Percentiles rank a stretch among this genome's conserved stretches.
Evolutionary conservation across 768 basidiomycete genomes (phyloP).

Genomic region (Cubamyces lactineus): DNA sequence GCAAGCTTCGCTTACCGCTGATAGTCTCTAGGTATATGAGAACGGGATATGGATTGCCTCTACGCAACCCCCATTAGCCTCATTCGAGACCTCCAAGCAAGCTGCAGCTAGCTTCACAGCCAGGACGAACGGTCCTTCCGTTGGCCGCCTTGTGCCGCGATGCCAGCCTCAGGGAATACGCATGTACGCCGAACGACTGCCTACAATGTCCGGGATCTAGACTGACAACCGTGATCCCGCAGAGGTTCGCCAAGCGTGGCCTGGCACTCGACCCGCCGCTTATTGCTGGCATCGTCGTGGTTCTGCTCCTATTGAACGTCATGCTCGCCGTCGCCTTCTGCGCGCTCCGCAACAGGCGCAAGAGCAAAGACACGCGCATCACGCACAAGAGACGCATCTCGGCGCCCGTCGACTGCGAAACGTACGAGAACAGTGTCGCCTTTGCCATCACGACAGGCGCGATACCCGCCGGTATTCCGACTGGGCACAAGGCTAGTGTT

Average conservation of each 20-base stretch:
- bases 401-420: conserved; percentile 16
- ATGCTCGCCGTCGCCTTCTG: conserved; percentile 17
- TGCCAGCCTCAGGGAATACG: conserved; percentile 12
- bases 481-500: neutral
- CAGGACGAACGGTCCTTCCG: neutral
- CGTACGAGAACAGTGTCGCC: conserved; percentile 17
- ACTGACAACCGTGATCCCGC: conserved; percentile 1
- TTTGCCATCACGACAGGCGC: conserved; percentile 13
- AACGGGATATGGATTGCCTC: neutral
- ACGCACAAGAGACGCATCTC: conserved; percentile 18
- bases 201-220: conserved; percentile 10
- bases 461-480: conserved; percentile 13
- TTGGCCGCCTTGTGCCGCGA: neutral
- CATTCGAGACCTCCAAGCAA: neutral
- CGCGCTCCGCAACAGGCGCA: conserved; percentile 3
- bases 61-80: too few relatives aligned
- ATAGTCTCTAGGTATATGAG: conserved; percentile 16
- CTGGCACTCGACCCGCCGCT: conserved; percentile 13
- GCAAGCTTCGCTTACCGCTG: neutral
- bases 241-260: conserved; percentile 22
- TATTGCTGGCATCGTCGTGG: conserved; percentile 24
- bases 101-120: neutral
- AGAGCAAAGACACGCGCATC: conserved; percentile 4
- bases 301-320: conserved; percentile 21
- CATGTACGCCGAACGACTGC: conserved; percentile 5